Evolutionary conservation across 108 stramenopile genomes (phyloP).

Genomic region (Pseudonitzschia pungens): DNA sequence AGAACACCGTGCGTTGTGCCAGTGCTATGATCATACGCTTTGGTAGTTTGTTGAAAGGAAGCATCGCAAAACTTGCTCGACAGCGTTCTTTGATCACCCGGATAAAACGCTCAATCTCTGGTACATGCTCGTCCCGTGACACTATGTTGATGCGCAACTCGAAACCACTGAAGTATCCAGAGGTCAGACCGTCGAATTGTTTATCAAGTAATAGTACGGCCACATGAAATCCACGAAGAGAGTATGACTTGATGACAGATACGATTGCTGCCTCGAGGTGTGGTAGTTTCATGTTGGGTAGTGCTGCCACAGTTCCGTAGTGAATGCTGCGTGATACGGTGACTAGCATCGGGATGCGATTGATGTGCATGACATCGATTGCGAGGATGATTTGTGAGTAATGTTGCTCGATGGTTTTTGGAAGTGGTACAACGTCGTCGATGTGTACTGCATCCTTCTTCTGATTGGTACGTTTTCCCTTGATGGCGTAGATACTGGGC

Average conservation of each 20-base stretch:
- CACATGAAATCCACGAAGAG: background rate
- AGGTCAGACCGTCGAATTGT: too few relatives aligned
- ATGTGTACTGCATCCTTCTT: constrained; percentile 7
- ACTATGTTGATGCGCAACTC: too few relatives aligned
- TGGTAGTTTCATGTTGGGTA: background rate
- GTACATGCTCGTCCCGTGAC: constrained; percentile 32
- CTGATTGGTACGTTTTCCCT: constrained; percentile 36
- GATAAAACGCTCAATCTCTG: constrained; percentile 29
- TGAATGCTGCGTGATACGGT: constrained; percentile 32
- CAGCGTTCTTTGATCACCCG: constrained; percentile 38
- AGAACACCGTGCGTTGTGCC: constrained; percentile 12
- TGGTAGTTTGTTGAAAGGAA: constrained; percentile 36
- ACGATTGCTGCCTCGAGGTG: background rate
- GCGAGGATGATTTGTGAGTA: constrained; percentile 28
- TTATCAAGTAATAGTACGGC: background rate
- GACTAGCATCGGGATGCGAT: constrained; percentile 36
- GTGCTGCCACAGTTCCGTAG: constrained; percentile 33
- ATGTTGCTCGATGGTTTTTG: background rate
- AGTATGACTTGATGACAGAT: background rate
- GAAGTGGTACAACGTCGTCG: background rate
- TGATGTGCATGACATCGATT: constrained; percentile 41
- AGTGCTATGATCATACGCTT: constrained; percentile 19
- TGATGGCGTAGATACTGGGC: constrained; percentile 18
- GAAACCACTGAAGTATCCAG: constrained; percentile 10
- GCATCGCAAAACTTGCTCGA: constrained; percentile 11